Conservation (phyloP, 2,329 filamentous ascomycete genomes). For the Aspergillus sp. region DNA sequence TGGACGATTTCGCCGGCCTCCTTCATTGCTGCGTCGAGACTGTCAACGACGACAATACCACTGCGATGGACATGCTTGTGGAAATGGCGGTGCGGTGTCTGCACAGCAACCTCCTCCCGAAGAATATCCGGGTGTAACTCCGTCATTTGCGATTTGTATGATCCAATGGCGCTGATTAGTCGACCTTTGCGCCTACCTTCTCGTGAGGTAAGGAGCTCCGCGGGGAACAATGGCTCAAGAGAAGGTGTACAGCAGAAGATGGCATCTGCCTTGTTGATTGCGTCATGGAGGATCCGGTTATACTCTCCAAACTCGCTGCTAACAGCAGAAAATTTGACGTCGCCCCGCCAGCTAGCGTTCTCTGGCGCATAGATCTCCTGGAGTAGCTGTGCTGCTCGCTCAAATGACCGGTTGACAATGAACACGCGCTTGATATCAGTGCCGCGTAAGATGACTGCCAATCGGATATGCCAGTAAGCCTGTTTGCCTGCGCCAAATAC, state of each 20-base stretch:
- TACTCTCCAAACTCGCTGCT: conserved; percentile 73
- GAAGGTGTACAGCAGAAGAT: conserved; percentile 89
- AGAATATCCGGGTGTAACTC: conserved; percentile 80
- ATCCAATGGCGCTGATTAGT: conserved; percentile 46
- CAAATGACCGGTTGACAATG: conserved; percentile 71
- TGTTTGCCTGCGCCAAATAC: conserved; percentile 88
- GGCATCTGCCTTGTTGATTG: conserved; percentile 69
- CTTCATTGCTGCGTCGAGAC: conserved; percentile 73
- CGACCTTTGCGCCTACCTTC: conserved; percentile 47
- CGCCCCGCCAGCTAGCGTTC: conserved; percentile 61
- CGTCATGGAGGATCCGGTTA: conserved; percentile 65
- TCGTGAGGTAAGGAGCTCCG: conserved; percentile 65
- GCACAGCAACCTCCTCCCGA: conserved; percentile 57
- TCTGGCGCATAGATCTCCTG: conserved; percentile 55
- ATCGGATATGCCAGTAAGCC: conserved; percentile 90
- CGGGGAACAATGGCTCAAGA: conserved; percentile 71
- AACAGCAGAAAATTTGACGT: conserved; percentile 67
- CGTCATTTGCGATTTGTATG: conserved; percentile 69
- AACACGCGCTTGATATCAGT: conserved; percentile 74
- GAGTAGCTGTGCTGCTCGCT: conserved; percentile 48
- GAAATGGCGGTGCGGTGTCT: conserved; percentile 47
- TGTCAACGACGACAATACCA: conserved; percentile 64
- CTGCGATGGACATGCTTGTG: conserved; percentile 56
- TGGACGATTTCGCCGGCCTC: conserved; percentile 87
- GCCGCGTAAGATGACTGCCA: conserved; percentile 69